Conservation (phyloP, 2,329 filamentous ascomycete species). For the Claviceps capensis region DNA sequence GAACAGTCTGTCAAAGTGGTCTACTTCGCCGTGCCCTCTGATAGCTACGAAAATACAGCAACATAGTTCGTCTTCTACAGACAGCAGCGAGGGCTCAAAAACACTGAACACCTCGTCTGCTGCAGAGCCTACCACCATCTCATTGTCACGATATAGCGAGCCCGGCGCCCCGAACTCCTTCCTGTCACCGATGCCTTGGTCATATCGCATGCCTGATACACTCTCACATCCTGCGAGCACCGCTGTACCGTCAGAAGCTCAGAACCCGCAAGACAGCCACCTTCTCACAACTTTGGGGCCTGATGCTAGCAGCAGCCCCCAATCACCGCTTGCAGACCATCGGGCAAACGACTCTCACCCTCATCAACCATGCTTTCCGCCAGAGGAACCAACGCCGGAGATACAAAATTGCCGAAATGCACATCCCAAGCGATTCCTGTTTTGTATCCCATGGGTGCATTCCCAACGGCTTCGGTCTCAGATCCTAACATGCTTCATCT, state of each 20-base stretch:
- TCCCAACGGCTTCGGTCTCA: constrained; percentile 40
- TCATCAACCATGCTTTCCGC: background rate
- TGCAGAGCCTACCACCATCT: background rate
- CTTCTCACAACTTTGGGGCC: background rate
- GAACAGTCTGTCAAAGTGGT: background rate
- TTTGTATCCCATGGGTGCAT: constrained; percentile 42
- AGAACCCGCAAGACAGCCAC: background rate
- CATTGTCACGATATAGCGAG: constrained; percentile 3
- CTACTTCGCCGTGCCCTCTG: background rate
- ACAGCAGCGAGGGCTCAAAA: constrained; percentile 28
- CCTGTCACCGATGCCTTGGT: constrained; percentile 2
- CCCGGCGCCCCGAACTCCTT: constrained; percentile 6
- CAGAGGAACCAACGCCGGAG: background rate
- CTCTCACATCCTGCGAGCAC: background rate
- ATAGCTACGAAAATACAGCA: background rate
- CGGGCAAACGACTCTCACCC: background rate
- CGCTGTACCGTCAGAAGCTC: background rate
- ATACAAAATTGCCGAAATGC: background rate
- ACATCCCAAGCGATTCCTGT: constrained; percentile 28
- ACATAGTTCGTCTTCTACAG: background rate
- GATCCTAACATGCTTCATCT: constrained; percentile 48
- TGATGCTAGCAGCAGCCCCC: background rate
- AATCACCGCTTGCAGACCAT: background rate
- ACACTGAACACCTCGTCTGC: constrained; percentile 23
- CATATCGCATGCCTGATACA: background rate